These are phyloP conservation scores for Colletotrichum theobromicola DNA, from an alignment of 2,329 filamentous ascomycete species.

Conservation along the genomic window DNA sequence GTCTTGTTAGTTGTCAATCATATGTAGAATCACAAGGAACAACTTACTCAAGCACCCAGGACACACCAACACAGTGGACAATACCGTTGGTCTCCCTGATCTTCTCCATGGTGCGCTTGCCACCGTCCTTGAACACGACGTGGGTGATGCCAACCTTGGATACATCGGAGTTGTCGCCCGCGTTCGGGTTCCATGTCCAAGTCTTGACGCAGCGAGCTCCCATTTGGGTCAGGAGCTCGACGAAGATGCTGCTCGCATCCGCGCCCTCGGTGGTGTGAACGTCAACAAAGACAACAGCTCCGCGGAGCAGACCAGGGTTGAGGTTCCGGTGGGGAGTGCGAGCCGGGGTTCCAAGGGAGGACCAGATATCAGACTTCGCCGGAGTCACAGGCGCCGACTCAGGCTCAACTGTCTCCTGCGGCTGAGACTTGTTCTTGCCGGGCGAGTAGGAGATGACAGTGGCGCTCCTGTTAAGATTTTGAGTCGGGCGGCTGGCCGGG, in stretches of 20 bases:
- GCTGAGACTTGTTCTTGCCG: conserved; percentile 43
- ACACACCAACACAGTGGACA: conserved; percentile 85
- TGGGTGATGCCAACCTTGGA: conserved; percentile 80
- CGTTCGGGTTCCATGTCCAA: conserved; percentile 74
- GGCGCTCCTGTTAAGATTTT: conserved; percentile 49
- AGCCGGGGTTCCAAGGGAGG: conserved; percentile 58
- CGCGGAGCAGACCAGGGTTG: conserved; percentile 62
- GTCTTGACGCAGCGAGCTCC: conserved; percentile 79
- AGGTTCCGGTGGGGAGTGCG: conserved; percentile 61
- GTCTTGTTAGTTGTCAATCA: background rate
- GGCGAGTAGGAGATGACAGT: conserved; percentile 62
- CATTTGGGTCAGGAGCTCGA: conserved; percentile 80
- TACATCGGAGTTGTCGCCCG: conserved; percentile 34
- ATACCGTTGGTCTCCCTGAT: conserved; percentile 74
- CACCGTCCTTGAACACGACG: conserved; percentile 89
- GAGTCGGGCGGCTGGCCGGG: conserved; percentile 45
- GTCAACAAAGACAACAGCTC: conserved; percentile 82
- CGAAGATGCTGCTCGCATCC: conserved; percentile 81
- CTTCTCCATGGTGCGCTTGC: conserved; percentile 80
- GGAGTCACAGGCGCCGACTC: conserved; percentile 45
- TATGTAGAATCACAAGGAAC: background rate
- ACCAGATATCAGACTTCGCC: conserved; percentile 58
- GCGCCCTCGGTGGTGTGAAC: conserved; percentile 83
- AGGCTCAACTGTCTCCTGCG: conserved; percentile 31
- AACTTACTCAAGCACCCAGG: conserved; percentile 87